A percentile compares a stretch with the other conserved stretches of the same genome.
Evolutionary conservation across 2,329 filamentous ascomycete genomes (phyloP).

Genomic region (Monosporascus sp.): DNA sequence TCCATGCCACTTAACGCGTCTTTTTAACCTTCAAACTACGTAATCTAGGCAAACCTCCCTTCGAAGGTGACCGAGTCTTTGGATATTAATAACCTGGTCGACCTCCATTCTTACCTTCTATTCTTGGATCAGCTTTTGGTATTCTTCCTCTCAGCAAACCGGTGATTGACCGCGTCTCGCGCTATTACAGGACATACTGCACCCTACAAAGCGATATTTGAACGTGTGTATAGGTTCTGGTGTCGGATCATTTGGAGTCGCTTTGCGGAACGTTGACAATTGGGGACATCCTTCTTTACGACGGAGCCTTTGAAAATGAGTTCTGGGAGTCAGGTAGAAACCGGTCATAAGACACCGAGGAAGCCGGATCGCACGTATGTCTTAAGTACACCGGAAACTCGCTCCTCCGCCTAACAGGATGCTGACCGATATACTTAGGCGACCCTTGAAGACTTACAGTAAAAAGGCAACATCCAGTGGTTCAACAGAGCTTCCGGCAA

Average conservation of each 20-base stretch:
- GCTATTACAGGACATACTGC: background rate
- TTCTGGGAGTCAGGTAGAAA: background rate
- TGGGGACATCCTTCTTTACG: background rate
- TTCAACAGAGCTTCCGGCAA: conserved; percentile 16
- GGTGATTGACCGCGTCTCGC: background rate
- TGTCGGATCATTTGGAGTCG: background rate
- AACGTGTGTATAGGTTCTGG: background rate
- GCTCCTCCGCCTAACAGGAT: background rate
- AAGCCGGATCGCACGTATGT: conserved; percentile 17
- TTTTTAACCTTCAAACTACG: background rate
- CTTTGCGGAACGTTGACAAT: background rate
- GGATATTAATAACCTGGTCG: too few species aligned
- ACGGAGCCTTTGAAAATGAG: background rate
- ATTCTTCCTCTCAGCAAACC: background rate
- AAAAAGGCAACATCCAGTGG: conserved; percentile 23
- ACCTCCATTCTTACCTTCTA: too few species aligned
- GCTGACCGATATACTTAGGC: conserved; percentile 16
- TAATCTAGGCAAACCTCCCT: background rate
- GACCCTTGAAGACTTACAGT: conserved; percentile 33
- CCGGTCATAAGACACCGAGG: conserved; percentile 5
- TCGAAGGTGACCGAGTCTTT: too few species aligned
- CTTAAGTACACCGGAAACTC: background rate
- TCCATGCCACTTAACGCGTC: background rate
- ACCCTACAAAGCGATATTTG: background rate
- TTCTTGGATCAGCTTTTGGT: background rate